Percentiles rank a stretch among this genome's conserved stretches.
Conservation (phyloP, 1,139 yeast species). For the Magnusiomyces tetraspermus region DNA sequence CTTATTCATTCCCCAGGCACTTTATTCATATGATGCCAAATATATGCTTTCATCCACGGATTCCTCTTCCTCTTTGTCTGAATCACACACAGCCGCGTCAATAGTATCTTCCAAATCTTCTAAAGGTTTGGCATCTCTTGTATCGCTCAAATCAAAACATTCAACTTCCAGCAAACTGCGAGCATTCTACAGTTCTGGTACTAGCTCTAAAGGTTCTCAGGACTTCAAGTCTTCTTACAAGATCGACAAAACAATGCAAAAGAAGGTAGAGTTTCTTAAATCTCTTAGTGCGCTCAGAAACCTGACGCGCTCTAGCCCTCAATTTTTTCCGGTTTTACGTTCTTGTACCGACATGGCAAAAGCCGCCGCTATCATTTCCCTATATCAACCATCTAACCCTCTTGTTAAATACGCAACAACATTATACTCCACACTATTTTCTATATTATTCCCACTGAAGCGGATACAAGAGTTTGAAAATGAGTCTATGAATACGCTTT, state of each 20-base stretch:
- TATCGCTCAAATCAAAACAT: neutral
- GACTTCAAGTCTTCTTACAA: neutral
- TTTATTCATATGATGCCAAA: neutral
- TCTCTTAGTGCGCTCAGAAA: neutral
- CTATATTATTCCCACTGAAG: constrained; percentile 10
- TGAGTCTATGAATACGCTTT: constrained; percentile 2
- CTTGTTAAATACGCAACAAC: constrained; percentile 11
- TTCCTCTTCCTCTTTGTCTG: neutral
- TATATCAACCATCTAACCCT: neutral
- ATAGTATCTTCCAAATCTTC: neutral
- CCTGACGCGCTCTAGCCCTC: neutral
- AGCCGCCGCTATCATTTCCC: constrained; percentile 8
- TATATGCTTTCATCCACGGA: neutral
- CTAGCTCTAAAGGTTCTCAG: neutral
- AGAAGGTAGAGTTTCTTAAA: neutral
- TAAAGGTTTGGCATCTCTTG: neutral
- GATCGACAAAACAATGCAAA: neutral
- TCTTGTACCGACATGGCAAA: constrained; percentile 7
- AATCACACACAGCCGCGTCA: neutral
- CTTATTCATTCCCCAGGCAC: constrained; percentile 5
- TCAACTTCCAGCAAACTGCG: neutral
- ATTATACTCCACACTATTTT: constrained; percentile 12
- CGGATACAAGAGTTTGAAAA: constrained; percentile 1
- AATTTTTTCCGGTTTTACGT: neutral
- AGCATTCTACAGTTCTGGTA: neutral